A percentile compares a stretch with the other conserved stretches of the same genome.
phyloP scores from a whole-genome alignment of 2,329 filamentous ascomycete species.

The Arthrobotrys megalospora region DNA sequence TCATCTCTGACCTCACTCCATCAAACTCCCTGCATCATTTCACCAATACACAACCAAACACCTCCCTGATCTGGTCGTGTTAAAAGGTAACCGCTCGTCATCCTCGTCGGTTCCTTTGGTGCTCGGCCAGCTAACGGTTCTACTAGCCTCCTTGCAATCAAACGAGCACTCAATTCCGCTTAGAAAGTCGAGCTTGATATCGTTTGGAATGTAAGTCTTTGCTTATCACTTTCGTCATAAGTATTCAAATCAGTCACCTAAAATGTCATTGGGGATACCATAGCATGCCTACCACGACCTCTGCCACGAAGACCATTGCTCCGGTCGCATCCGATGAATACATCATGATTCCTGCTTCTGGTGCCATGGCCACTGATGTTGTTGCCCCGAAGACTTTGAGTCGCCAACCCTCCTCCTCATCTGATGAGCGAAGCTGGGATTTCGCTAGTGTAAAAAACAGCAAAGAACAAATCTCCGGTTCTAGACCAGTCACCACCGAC shows the following conservation, averaged over 20 bases:
- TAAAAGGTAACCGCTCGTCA: neutral
- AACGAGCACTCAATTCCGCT: neutral
- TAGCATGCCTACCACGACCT: conserved; percentile 4
- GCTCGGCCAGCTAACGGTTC: neutral
- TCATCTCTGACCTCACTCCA: too few species aligned
- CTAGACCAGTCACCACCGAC: neutral
- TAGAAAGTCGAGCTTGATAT: neutral
- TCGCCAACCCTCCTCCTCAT: neutral
- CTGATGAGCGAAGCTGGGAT: conserved; percentile 15
- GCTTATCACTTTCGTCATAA: neutral
- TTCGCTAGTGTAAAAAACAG: conserved; percentile 6
- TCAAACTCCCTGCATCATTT: neutral
- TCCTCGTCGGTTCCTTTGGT: neutral
- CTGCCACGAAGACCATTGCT: neutral
- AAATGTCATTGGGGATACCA: neutral
- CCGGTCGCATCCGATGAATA: neutral
- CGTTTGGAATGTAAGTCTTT: neutral
- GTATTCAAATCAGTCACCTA: neutral
- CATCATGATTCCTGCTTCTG: neutral
- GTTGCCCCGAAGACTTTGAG: neutral
- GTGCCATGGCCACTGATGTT: neutral
- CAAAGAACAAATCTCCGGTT: neutral
- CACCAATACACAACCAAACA: neutral
- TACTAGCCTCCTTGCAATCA: neutral
- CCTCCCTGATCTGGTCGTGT: neutral